A percentile compares a stretch with the other conserved stretches of the same genome.
Evolutionary conservation across 2,329 filamentous ascomycete genomes (phyloP).

Genomic region (Aspergillus glaucus): DNA sequence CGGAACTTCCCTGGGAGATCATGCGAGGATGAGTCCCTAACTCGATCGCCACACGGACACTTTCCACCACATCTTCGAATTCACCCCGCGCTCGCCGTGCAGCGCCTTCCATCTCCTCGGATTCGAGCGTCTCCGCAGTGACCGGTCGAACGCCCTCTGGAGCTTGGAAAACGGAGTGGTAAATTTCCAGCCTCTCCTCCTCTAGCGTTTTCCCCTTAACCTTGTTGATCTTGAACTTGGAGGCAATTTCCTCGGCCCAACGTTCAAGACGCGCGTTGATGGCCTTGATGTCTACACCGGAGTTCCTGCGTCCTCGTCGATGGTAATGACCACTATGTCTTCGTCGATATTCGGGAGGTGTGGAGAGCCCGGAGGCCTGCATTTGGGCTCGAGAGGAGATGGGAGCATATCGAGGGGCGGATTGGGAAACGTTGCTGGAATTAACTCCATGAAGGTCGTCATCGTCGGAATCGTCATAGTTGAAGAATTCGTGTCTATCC

Average conservation of each 20-base stretch:
- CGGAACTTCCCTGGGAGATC: conserved; percentile 95
- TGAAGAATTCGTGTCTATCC: conserved; percentile 29
- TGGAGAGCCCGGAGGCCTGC: conserved; percentile 38
- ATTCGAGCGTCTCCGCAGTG: conserved; percentile 66
- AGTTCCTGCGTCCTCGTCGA: conserved; percentile 61
- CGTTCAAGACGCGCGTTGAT: conserved; percentile 92
- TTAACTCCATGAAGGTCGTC: conserved; percentile 50
- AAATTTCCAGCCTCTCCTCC: conserved; percentile 86
- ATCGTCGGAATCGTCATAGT: conserved; percentile 63
- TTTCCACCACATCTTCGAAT: conserved; percentile 84
- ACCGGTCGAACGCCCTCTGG: conserved; percentile 80
- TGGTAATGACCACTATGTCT: conserved; percentile 42
- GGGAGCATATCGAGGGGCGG: conserved; percentile 57
- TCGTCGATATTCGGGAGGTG: conserved; percentile 38
- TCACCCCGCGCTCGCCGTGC: conserved; percentile 65
- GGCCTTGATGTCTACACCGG: conserved; percentile 93
- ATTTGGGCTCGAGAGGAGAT: conserved; percentile 48
- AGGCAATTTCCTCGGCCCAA: conserved; percentile 97
- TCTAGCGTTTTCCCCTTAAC: conserved; percentile 68
- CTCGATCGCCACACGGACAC: conserved; percentile 82
- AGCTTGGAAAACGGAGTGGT: conserved; percentile 93
- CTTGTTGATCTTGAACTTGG: conserved; percentile 84
- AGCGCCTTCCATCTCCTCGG: conserved; percentile 49
- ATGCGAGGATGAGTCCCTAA: conserved; percentile 88
- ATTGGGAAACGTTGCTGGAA: conserved; percentile 50